These are phyloP conservation scores for Nicotiana undulata DNA, from an alignment of 257 asterid species.

Conservation along the genomic window DNA sequence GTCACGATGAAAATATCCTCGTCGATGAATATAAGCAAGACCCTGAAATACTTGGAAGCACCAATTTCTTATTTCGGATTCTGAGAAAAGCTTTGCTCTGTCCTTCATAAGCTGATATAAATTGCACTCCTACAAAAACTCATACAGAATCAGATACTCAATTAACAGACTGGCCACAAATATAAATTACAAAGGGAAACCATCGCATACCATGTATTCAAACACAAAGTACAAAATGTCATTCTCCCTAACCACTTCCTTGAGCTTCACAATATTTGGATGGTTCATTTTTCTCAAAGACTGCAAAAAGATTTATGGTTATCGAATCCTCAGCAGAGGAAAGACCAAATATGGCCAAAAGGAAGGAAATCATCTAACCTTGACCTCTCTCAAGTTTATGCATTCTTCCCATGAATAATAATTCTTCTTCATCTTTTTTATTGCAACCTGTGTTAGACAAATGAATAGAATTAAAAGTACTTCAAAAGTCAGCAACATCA, in stretches of 20 bases:
- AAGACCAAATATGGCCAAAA: slow-evolving; percentile 4
- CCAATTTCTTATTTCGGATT: slow-evolving; percentile 75
- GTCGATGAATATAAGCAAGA: slow-evolving; percentile 85
- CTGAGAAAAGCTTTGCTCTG: slow-evolving; percentile 59
- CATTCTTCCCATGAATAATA: slow-evolving; percentile 98
- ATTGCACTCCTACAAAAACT: slow-evolving; percentile 59
- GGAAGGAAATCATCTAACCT: slow-evolving; percentile 37
- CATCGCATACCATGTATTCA: slow-evolving; percentile 72
- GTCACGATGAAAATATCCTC: slow-evolving; percentile 97
- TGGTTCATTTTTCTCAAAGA: slow-evolving; percentile 93
- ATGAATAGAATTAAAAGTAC: background rate
- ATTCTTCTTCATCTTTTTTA: slow-evolving; percentile 88
- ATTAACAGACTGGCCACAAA: background rate
- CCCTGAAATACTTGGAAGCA: slow-evolving; percentile 98
- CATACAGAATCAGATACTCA: background rate
- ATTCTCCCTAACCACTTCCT: slow-evolving; percentile 85
- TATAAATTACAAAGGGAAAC: background rate
- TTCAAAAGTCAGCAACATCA: background rate
- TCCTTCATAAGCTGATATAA: slow-evolving; percentile 92
- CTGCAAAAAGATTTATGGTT: slow-evolving; percentile 30
- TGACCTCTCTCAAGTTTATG: slow-evolving; percentile 93
- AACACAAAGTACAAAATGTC: slow-evolving; percentile 71
- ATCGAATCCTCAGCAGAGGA: background rate
- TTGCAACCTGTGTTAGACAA: slow-evolving; percentile 60
- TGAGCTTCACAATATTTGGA: slow-evolving; percentile 85